Evolutionary conservation across 129 eudicot species (phyloP), one percentile per base, ranked within the genome.

Genomic region (Artemisia annua): DNA sequence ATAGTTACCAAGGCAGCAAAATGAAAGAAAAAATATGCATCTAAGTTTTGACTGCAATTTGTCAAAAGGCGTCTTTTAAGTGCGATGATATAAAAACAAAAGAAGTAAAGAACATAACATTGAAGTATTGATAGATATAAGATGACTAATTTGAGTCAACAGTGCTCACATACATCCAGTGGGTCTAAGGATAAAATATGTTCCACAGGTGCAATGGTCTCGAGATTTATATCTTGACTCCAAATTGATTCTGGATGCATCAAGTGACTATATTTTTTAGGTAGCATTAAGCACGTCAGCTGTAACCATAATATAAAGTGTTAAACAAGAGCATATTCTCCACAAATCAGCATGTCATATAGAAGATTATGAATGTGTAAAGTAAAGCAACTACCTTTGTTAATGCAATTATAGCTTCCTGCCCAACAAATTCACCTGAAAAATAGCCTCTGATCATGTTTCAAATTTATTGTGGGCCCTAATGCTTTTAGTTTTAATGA

Each of bases 231-330:
- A 67, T 94, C 98, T 30, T 87, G 90, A 86, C 81, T 86, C 98
- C 98, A 94, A 48, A 94, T 83, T 70, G 96, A 90, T 75, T 78
- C 79, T 55, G 96, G 82, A 64, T 80, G 72, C 81, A 94, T 77
- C 79, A 94, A 78, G 69, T 73, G 49, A 70, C 75, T 55, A 71
- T 86, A 84, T 83, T 86, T 81, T 67, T 79, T 73, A 46, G 98
- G 93, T 71, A 94, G 83, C 84, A 88, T 66, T 65, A 94, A 83
- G 85, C 96, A 90, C 79, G 93, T 90, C 67, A 94, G 77, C 98
- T 94, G 91, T 63, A 81, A 85, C 59, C 73, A 85, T 4, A 71
- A 43, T 53, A 39, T 18, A 78, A 75, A n/a, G 54, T 19, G 20
- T 67, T 46, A 53, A 10, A 5, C 17, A 7, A 32, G 60, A 43